Base-by-base conservation (phyloP, 2,329 filamentous ascomycete species). In the Colletotrichum somersetense region DNA sequence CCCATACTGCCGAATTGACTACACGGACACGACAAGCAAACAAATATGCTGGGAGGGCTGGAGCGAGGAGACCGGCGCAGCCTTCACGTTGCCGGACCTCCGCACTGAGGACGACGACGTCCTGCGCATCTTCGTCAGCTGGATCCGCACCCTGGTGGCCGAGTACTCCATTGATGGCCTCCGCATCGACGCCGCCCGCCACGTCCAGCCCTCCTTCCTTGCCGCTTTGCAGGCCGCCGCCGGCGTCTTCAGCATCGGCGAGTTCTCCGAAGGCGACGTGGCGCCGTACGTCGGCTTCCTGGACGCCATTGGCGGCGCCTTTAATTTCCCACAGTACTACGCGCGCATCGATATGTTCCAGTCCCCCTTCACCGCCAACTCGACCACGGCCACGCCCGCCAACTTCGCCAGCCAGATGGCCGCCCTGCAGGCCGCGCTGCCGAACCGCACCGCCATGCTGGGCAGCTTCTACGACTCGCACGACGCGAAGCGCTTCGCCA, bases 241-340 rank as follows among this genome's bases (percentile, higher is more conserved):
- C 44, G 44, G 44, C 44, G 44, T 48, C 44, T 48, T 48, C 44
- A 48, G 44, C 20, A 48, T 48, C 44, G 44, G 44, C 44, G 44
- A 48, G 44, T 48, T 48, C 44, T 48, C 44, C 20, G 44, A 48
- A 48, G 44, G 44, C 44, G 44, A 48, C 44, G 44, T 48, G 44
- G 44, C 44, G 44, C 44, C 20, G 44, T 48, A 48, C 44, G 44
- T 48, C 44, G 44, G 20, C 44, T 48, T 48, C 44, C 20, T 48
- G 44, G 20, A 48, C 20, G 44, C 44, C 44, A 48, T 48, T n/a
- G 44, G 10, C 44, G 44, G 44, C 44, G 44, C 44, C 44, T 48
- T 48, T 6, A 48, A 48, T 48, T 48, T 48, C 44, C 44, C 44
- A 20, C 44, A 48, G 10, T 48, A 48, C 44, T 48, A 48, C 20